Conservation (phyloP, 1,284 basidiomycete genomes). For the Fomitopsis palustris region DNA sequence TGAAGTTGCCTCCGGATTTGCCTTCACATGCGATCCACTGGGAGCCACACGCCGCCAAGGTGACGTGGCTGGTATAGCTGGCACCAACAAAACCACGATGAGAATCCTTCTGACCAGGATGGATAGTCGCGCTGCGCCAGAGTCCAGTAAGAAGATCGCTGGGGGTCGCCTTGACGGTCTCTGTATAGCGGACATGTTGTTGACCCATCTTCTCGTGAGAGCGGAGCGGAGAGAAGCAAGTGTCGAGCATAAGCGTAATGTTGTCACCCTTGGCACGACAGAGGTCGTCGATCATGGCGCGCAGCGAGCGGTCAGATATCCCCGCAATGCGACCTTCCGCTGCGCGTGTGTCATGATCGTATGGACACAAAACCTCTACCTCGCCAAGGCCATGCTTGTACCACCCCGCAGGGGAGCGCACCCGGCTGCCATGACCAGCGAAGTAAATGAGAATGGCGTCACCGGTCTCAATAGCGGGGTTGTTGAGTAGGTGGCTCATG, state of each 20-base stretch:
- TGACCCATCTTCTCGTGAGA: conserved; percentile 35
- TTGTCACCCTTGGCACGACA: conserved; percentile 58
- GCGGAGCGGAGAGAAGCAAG: conserved; percentile 51
- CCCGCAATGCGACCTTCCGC: conserved; percentile 49
- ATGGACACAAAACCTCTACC: conserved; percentile 59
- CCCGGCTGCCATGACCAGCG: conserved; percentile 60
- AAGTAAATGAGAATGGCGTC: conserved; percentile 68
- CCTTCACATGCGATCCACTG: conserved; percentile 53
- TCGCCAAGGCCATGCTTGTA: conserved; percentile 38
- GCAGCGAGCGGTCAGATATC: conserved; percentile 62
- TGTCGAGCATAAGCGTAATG: conserved; percentile 62
- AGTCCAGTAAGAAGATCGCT: conserved; percentile 51
- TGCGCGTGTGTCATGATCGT: conserved; percentile 53
- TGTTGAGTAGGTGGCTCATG: conserved; percentile 55
- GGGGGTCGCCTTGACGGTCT: conserved; percentile 43
- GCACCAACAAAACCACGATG: conserved; percentile 47
- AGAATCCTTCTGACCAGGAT: conserved; percentile 15
- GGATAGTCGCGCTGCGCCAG: conserved; percentile 46
- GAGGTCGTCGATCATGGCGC: conserved; percentile 54
- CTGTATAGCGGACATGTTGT: conserved; percentile 52
- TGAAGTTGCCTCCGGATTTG: conserved; percentile 60
- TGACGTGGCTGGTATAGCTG: conserved; percentile 40
- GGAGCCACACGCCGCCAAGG: conserved; percentile 51
- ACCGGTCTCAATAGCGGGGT: conserved; percentile 50
- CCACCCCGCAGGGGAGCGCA: conserved; percentile 55